Conservation (phyloP, 1,139 yeast species). For the Lodderomyces parapsilosis region DNA sequence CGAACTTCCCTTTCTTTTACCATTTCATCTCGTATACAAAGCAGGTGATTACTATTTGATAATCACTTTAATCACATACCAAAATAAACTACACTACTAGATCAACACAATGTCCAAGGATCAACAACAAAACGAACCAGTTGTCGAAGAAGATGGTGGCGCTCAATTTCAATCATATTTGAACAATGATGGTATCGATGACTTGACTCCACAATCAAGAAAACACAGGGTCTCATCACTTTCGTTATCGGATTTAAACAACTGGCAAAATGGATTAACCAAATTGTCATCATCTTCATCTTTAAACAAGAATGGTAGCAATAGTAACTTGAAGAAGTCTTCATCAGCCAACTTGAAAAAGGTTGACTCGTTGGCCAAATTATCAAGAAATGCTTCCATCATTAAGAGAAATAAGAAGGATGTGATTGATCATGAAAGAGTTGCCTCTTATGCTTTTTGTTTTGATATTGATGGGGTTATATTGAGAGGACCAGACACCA, state of each 20-base stretch:
- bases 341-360: conserved; percentile 43
- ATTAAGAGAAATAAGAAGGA: conserved; percentile 50
- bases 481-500: conserved; percentile 75
- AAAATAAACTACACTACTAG: no score
- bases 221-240: conserved; percentile 68
- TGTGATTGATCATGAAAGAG: conserved; percentile 64
- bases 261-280: conserved; percentile 53
- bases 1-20: background rate
- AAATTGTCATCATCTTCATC: conserved; percentile 44
- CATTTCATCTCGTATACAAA: background rate
- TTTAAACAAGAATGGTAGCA: conserved; percentile 25
- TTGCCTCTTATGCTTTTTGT: conserved; percentile 83
- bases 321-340: conserved; percentile 17
- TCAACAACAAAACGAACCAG: conserved; percentile 1
- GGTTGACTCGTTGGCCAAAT: conserved; percentile 49
- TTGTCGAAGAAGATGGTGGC: conserved; percentile 15
- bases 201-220: conserved; percentile 57
- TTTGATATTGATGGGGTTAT: conserved; percentile 87
- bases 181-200: conserved; percentile 71
- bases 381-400: conserved; percentile 52
- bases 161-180: conserved; percentile 50
- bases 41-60: no score
- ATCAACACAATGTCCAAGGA: conserved; percentile 1
- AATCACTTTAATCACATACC: no score
- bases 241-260: conserved; percentile 68